Conservation (phyloP, 306 rosid genomes). For the Prunus armeniaca region DNA sequence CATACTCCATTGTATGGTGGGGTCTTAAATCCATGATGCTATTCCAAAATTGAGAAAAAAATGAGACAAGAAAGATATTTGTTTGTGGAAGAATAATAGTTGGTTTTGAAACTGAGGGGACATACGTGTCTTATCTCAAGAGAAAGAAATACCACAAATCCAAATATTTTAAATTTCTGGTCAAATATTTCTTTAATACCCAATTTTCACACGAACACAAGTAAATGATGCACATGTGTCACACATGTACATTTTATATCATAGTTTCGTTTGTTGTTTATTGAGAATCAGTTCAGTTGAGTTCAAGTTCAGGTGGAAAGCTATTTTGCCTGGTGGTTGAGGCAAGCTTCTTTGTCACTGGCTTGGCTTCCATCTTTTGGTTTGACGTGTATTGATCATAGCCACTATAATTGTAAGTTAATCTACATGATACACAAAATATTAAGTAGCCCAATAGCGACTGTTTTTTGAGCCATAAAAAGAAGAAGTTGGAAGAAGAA, state of each 20-base stretch:
- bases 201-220: not conserved
- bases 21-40: not conserved
- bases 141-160: not conserved
- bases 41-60: not conserved
- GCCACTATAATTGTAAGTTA: not conserved
- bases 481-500: conserved; percentile 10
- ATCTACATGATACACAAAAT: not conserved
- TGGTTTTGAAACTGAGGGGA: not conserved
- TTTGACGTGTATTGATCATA: conserved; percentile 4
- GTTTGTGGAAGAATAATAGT: not conserved
- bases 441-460: too few relatives aligned
- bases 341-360: too few relatives aligned
- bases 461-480: not conserved
- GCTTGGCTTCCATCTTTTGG: not conserved
- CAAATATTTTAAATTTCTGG: not conserved
- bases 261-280: too few relatives aligned
- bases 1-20: not conserved
- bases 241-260: not conserved
- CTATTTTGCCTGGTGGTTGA: too few relatives aligned
- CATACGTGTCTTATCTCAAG: not conserved
- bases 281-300: not conserved
- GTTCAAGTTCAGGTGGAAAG: too few relatives aligned
- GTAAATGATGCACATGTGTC: not conserved
- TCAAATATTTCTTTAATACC: not conserved
- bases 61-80: too few relatives aligned